Percentiles rank a stretch among this genome's conserved stretches.
These are phyloP conservation scores for Cryptococcus sp. DNA, from an alignment of 1,284 basidiomycete species.

Conservation along the genomic window DNA sequence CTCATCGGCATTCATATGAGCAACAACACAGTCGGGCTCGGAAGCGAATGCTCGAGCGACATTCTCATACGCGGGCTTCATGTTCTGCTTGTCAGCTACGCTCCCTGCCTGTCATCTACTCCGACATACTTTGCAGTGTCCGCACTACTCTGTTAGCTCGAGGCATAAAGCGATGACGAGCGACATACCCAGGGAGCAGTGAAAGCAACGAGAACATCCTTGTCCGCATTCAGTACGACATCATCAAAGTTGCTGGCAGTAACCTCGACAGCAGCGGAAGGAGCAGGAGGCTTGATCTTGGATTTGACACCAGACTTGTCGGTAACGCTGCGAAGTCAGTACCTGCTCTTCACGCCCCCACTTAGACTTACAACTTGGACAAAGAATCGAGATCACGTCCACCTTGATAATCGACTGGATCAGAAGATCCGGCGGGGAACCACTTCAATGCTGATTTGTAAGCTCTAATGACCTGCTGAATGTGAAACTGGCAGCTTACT, in stretches of 20 bases:
- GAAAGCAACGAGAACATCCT: constrained; percentile 86
- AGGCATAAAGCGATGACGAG: not conserved
- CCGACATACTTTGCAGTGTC: constrained; percentile 41
- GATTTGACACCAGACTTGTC: constrained; percentile 74
- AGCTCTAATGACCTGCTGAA: not conserved
- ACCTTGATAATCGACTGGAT: constrained; percentile 66
- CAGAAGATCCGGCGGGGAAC: constrained; percentile 67
- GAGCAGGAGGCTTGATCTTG: constrained; percentile 76
- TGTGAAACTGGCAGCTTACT: constrained; percentile 55
- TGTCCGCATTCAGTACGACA: constrained; percentile 66
- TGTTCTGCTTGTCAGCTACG: constrained; percentile 48
- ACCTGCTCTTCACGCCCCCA: not conserved
- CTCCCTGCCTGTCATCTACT: not conserved
- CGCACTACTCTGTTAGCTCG: constrained; percentile 54
- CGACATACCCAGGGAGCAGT: constrained; percentile 59
- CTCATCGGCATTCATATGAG: constrained; percentile 86
- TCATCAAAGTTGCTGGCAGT: constrained; percentile 70
- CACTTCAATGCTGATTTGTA: constrained; percentile 71
- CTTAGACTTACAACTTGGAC: constrained; percentile 61
- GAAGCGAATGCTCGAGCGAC: constrained; percentile 73
- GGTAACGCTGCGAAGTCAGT: constrained; percentile 56
- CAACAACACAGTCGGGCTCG: constrained; percentile 77
- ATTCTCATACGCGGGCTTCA: constrained; percentile 84
- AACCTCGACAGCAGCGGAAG: constrained; percentile 66
- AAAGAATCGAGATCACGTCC: constrained; percentile 78